phyloP scores from a whole-genome alignment of 148 eudicot species.

The Camellia granthamiana region DNA sequence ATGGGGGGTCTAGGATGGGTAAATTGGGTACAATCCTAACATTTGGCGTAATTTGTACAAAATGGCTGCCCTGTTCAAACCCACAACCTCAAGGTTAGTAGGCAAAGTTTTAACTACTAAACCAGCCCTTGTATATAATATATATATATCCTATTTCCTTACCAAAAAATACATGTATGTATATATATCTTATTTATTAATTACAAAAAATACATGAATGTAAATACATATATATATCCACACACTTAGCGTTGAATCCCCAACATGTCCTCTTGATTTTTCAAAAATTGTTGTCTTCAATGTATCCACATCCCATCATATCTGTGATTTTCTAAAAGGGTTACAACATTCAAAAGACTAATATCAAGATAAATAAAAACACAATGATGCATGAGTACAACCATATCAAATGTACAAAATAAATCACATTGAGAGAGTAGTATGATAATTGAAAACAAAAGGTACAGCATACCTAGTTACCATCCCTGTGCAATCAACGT shows the following conservation, averaged over 20 bases:
- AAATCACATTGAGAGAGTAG: background rate
- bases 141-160: too few relatives aligned
- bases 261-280: background rate
- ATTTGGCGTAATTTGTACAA: too few relatives aligned
- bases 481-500: slow-evolving; percentile 57
- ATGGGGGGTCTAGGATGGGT: too few relatives aligned
- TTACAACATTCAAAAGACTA: slow-evolving; percentile 6
- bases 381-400: background rate
- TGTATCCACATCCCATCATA: background rate
- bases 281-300: background rate
- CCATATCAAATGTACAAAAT: background rate
- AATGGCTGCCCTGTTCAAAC: too few relatives aligned
- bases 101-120: too few relatives aligned
- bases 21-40: too few relatives aligned
- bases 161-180: too few relatives aligned
- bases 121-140: too few relatives aligned
- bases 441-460: background rate
- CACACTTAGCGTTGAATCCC: background rate
- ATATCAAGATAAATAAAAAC: background rate
- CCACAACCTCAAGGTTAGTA: too few relatives aligned
- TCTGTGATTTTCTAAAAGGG: background rate
- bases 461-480: slow-evolving; percentile 67
- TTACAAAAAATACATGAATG: background rate
- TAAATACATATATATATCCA: too few relatives aligned
- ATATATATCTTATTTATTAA: too few relatives aligned